Conservation (phyloP, 164 flowering plant genomes). For the Aristolochia californica region DNA sequence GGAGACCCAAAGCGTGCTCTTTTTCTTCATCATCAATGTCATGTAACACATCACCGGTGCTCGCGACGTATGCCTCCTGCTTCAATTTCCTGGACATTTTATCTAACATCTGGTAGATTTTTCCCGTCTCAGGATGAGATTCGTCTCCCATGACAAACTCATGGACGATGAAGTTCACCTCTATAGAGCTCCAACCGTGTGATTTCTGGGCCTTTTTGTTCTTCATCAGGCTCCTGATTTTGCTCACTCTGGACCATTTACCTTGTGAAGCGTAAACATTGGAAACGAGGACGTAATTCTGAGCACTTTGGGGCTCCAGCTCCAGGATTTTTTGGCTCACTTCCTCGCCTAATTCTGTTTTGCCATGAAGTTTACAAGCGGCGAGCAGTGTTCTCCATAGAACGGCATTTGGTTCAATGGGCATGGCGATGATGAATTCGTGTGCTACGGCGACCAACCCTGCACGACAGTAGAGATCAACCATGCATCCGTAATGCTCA, state of each 20-base stretch:
- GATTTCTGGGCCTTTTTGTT: background rate
- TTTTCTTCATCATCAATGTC: constrained; percentile 9
- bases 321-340: background rate
- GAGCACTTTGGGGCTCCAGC: constrained; percentile 6
- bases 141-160: constrained; percentile 12
- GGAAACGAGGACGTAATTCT: constrained; percentile 7
- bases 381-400: constrained; percentile 13
- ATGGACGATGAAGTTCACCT: constrained; percentile 5
- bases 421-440: constrained; percentile 9
- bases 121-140: constrained; percentile 3
- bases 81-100: constrained; percentile 3
- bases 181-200: constrained; percentile 7
- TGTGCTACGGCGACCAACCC: constrained; percentile 12
- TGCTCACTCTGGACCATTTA: background rate
- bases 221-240: constrained; percentile 4
- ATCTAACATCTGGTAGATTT: constrained; percentile 8
- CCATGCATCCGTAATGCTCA: constrained; percentile 24
- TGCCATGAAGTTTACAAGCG: constrained; percentile 6
- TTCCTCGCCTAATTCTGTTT: background rate
- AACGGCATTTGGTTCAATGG: constrained; percentile 12
- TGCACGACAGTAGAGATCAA: constrained; percentile 19
- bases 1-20: constrained; percentile 5
- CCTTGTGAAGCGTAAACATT: constrained; percentile 6
- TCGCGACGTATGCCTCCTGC: constrained; percentile 4
- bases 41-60: constrained; percentile 2